phyloP scores from a whole-genome alignment of 176 grass and related monocot genomes.

The Paspalum notatum region DNA sequence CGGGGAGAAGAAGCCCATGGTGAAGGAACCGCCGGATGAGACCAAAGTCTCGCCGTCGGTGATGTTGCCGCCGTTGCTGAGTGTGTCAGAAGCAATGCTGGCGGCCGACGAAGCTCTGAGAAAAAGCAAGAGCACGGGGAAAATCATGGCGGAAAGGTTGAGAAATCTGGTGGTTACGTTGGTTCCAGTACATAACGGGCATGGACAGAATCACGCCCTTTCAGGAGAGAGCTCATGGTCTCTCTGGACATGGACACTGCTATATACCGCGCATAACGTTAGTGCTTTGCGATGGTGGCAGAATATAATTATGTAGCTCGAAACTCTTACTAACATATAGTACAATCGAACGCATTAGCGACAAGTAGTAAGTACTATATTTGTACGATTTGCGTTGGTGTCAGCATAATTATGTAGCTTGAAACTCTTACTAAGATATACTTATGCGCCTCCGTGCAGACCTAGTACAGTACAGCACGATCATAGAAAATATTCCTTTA shows the following conservation, averaged over 20 bases:
- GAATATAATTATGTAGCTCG: too few species aligned
- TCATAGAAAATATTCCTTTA: too few species aligned
- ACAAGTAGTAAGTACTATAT: too few species aligned
- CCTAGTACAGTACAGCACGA: too few species aligned
- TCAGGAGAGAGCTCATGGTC: not conserved
- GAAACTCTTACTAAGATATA: too few species aligned
- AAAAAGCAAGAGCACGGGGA: not conserved
- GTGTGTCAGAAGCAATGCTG: not conserved
- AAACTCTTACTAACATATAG: too few species aligned
- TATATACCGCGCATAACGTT: not conserved
- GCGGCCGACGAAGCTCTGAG: not conserved
- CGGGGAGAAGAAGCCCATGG: slow-evolving; percentile 52
- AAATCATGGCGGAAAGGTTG: not conserved
- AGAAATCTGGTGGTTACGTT: not conserved
- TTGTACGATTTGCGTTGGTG: too few species aligned
- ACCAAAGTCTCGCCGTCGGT: slow-evolving; percentile 41
- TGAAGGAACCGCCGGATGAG: slow-evolving; percentile 44
- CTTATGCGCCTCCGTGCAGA: too few species aligned
- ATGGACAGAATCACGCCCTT: not conserved
- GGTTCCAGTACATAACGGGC: not conserved
- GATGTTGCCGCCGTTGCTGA: slow-evolving; percentile 31
- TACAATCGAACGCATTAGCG: too few species aligned
- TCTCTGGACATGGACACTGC: not conserved
- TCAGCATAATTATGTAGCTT: too few species aligned
- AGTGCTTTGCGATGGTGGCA: too few species aligned